These are phyloP conservation scores for Serpula lacrymans DNA, from an alignment of 768 basidiomycete species.

Conservation along the genomic window DNA sequence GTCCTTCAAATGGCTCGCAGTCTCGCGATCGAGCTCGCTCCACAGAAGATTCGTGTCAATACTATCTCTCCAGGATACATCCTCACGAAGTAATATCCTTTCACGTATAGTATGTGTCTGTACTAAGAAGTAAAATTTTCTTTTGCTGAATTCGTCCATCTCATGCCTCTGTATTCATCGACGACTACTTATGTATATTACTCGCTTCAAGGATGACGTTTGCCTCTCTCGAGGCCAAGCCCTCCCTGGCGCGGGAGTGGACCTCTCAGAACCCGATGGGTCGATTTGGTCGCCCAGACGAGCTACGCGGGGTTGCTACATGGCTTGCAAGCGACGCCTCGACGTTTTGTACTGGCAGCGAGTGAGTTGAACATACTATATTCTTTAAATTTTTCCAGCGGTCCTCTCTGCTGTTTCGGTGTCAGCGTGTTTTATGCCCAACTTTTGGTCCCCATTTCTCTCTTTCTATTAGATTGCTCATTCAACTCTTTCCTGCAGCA, in stretches of 20 bases:
- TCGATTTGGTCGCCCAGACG: no score
- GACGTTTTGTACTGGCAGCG: background rate
- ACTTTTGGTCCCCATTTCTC: no score
- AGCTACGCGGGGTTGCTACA: background rate
- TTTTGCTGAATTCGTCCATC: slow-evolving; percentile 2
- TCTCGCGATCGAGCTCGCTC: slow-evolving; percentile 78
- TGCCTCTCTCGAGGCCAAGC: slow-evolving; percentile 62
- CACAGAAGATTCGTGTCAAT: slow-evolving; percentile 66
- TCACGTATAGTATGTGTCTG: slow-evolving; percentile 3
- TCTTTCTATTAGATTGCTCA: no score
- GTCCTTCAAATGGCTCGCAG: slow-evolving; percentile 81
- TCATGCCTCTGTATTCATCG: no score
- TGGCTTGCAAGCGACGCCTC: background rate
- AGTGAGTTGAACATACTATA: no score
- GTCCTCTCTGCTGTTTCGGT: no score
- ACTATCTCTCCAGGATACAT: slow-evolving; percentile 75
- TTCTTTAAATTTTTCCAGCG: no score
- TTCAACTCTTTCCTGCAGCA: no score
- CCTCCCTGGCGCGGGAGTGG: slow-evolving; percentile 64
- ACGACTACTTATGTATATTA: no score
- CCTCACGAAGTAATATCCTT: slow-evolving; percentile 59
- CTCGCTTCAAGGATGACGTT: slow-evolving; percentile 86
- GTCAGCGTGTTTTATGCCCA: no score
- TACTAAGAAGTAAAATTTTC: background rate
- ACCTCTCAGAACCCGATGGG: no score